Conservation (phyloP, 2,329 filamentous ascomycete genomes). For the Paecilomyces variotii region DNA sequence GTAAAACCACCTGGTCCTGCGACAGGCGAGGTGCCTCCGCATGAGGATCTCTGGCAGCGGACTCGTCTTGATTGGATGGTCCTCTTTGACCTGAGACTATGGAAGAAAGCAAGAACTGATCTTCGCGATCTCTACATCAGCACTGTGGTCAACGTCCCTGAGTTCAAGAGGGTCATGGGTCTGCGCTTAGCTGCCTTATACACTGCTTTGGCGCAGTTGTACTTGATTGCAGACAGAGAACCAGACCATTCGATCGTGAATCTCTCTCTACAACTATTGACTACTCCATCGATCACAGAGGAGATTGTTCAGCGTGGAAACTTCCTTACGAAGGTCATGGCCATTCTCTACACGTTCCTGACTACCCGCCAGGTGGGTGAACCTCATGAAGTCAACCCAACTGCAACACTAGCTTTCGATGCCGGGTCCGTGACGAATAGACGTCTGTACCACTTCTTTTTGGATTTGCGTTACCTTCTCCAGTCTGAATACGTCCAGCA, state of each 20-base stretch:
- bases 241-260: slow-evolving; percentile 99
- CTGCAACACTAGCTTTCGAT: slow-evolving; percentile 84
- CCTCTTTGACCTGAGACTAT: slow-evolving; percentile 87
- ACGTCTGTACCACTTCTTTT: slow-evolving; percentile 95
- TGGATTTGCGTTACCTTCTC: slow-evolving; percentile 86
- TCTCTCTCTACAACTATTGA: slow-evolving; percentile 90
- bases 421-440: slow-evolving; percentile 90
- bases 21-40: slow-evolving; percentile 55
- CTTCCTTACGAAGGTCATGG: slow-evolving; percentile 89
- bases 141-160: slow-evolving; percentile 87
- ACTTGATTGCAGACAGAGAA: slow-evolving; percentile 90
- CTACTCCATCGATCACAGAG: slow-evolving; percentile 89
- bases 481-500: slow-evolving; percentile 82
- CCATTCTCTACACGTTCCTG: slow-evolving; percentile 94
- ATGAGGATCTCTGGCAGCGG: slow-evolving; percentile 82
- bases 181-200: slow-evolving; percentile 93
- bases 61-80: slow-evolving; percentile 91
- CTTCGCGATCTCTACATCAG: slow-evolving; percentile 91
- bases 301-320: slow-evolving; percentile 94
- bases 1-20: slow-evolving; percentile 64
- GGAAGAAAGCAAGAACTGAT: slow-evolving; percentile 90
- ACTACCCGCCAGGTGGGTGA: slow-evolving; percentile 94
- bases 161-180: slow-evolving; percentile 91
- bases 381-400: slow-evolving; percentile 78
- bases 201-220: slow-evolving; percentile 85